These are phyloP conservation scores for Lodderomyces theae DNA, from an alignment of 1,139 yeast species.

Conservation along the genomic window DNA sequence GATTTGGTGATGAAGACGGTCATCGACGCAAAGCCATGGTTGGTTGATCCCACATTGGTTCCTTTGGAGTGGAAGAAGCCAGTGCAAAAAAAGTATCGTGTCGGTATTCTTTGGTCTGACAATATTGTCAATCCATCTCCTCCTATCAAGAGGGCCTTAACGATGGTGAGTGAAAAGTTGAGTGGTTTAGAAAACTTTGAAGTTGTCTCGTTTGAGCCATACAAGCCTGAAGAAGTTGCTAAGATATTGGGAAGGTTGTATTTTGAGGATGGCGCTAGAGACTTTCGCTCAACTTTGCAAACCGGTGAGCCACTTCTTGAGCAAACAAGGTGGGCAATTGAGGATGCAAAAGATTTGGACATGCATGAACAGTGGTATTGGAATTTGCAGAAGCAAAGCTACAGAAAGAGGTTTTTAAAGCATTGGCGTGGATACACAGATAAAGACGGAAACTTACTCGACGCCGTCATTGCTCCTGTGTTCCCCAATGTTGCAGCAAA, in stretches of 20 bases:
- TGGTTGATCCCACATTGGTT: conserved; percentile 18
- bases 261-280: conserved; percentile 25
- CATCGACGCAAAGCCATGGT: conserved; percentile 25
- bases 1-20: conserved; percentile 27
- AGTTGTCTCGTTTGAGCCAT: conserved; percentile 18
- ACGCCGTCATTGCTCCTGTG: conserved; percentile 22
- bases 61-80: conserved; percentile 19
- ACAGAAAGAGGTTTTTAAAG: conserved; percentile 19
- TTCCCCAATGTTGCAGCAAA: conserved; percentile 22
- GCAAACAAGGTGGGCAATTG: conserved; percentile 21
- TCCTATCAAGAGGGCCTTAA: conserved; percentile 23
- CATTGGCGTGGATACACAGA: conserved; percentile 19
- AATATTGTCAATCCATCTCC: conserved; percentile 22
- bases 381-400: conserved; percentile 21
- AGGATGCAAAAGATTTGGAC: conserved; percentile 14
- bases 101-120: conserved; percentile 19
- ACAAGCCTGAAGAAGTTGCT: conserved; percentile 16
- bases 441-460: conserved; percentile 34
- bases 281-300: conserved; percentile 16
- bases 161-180: conserved; percentile 16
- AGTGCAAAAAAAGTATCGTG: conserved; percentile 14
- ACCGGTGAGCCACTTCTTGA: conserved; percentile 23
- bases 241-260: conserved; percentile 18
- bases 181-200: conserved; percentile 16
- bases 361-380: conserved; percentile 20